Base-by-base conservation (phyloP, 2,329 filamentous ascomycete species). In the Pochonia chlamydosporia region DNA sequence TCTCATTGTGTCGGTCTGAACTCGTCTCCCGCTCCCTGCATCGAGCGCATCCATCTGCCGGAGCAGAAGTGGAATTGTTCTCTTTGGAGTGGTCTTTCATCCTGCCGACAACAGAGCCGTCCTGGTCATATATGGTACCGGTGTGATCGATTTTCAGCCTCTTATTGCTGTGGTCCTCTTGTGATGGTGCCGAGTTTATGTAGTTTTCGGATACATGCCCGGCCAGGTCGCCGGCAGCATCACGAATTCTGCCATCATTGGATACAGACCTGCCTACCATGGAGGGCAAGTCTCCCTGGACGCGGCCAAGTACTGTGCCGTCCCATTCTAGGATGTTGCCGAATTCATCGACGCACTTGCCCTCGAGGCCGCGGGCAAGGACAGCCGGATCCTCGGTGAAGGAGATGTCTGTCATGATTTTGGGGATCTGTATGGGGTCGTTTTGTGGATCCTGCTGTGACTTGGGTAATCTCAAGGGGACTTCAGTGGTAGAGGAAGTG, bases 191-290 rank as follows among this genome's bases (percentile, higher is more conserved):
- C 5, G 23, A 28, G 42, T 72, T 70, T 14, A 72, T 73, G 20
- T 81, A 64, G 3, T 68, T 64, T 52, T 82, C 81, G 20, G 76
- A 78, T 56, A 89, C 89, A 63, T 84, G 84, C 69, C 92, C 88
- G 49, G 84, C 76, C 23, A 92, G 82, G 50, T 92, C 85, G 23
- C 87, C 88, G 52, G 92, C 87, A 49, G 84, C 79, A 52, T 92
- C 88, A 8, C 92, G 84, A 3, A 79, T 61, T 52, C 77, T 69
- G 14, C 76, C 76, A 18, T 65, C 63, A 3, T 64, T 59, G 8
- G 68, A 62, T 2, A 79, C 71, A 37, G 65, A 66, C 35, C 69
- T 64, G 26, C 76, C 76, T 5, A 79, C 66, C 71, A 79, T 78
- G 40, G 74, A 70, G 4, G 76, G 76, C 21, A 80, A 63, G 56